A percentile compares a stretch with the other conserved stretches of the same genome.
phyloP scores from a whole-genome alignment of 2,329 filamentous ascomycete species.

The Clarireedia monteithiana region DNA sequence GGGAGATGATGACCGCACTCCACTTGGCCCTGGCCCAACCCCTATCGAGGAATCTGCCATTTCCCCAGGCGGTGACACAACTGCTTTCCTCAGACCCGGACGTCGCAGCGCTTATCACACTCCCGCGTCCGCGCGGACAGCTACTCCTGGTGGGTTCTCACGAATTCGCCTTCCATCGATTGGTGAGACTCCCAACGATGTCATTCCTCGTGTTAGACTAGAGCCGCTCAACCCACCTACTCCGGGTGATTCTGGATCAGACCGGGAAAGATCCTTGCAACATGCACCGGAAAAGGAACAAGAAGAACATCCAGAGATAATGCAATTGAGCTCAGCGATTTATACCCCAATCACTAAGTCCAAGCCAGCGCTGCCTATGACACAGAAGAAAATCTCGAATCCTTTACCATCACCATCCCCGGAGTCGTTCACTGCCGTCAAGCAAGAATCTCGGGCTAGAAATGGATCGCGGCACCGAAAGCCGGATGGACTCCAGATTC shows the following conservation, averaged over 20 bases:
- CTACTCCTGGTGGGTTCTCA: slow-evolving; percentile 51
- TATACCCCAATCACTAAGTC: slow-evolving; percentile 34
- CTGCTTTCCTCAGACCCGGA: slow-evolving; percentile 59
- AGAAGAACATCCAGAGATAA: slow-evolving; percentile 27
- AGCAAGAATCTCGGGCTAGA: slow-evolving; percentile 51
- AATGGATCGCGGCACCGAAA: slow-evolving; percentile 74
- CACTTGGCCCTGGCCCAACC: slow-evolving; percentile 73
- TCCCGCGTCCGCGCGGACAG: slow-evolving; percentile 57
- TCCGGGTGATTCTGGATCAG: slow-evolving; percentile 39
- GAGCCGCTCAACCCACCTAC: slow-evolving; percentile 34
- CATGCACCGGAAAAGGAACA: slow-evolving; percentile 23
- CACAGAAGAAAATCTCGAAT: slow-evolving; percentile 43
- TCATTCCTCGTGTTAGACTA: slow-evolving; percentile 34
- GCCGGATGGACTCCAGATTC: slow-evolving; percentile 63
- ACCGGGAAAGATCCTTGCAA: slow-evolving; percentile 34
- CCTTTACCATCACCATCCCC: slow-evolving; percentile 62
- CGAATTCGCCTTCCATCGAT: slow-evolving; percentile 69
- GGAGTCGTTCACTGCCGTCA: slow-evolving; percentile 53
- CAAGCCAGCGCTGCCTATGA: slow-evolving; percentile 59
- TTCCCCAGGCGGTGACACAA: slow-evolving; percentile 62
- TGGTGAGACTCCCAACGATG: slow-evolving; percentile 56
- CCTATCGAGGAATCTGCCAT: slow-evolving; percentile 76
- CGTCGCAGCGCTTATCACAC: slow-evolving; percentile 63
- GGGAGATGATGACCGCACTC: slow-evolving; percentile 56
- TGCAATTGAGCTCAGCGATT: slow-evolving; percentile 32